Evolutionary conservation across 1,284 basidiomycete genomes (phyloP).

Genomic region (Phellopilus nigrolimitatus): DNA sequence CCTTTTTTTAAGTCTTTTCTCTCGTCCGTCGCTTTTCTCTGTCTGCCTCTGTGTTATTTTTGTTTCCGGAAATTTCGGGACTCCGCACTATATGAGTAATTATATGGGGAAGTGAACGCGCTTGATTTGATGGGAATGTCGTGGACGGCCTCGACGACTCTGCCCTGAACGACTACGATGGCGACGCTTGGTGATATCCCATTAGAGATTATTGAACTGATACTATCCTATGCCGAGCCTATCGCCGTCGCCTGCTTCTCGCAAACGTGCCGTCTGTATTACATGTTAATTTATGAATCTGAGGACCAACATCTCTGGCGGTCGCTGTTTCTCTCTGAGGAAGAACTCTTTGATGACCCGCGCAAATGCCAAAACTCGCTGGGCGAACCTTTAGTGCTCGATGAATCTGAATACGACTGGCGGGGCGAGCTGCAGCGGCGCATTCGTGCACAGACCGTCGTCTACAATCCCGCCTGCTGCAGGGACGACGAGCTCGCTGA

Average conservation of each 20-base stretch:
- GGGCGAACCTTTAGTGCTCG: constrained; percentile 31
- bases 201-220: constrained; percentile 5
- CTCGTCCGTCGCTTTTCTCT: not conserved
- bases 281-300: constrained; percentile 41
- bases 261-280: constrained; percentile 34
- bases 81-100: too few relatives aligned
- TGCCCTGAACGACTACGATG: not conserved
- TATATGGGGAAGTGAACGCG: too few relatives aligned
- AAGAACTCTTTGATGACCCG: constrained; percentile 43
- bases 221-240: constrained; percentile 2
- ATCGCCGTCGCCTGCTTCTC: constrained; percentile 1
- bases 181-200: constrained; percentile 1
- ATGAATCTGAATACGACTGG: constrained; percentile 42
- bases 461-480: constrained; percentile 32
- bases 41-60: not conserved
- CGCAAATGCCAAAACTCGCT: constrained; percentile 39
- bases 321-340: constrained; percentile 44
- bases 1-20: too few relatives aligned
- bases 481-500: constrained; percentile 35
- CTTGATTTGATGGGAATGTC: too few relatives aligned
- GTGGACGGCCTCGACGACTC: too few relatives aligned
- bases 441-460: constrained; percentile 43
- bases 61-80: too few relatives aligned
- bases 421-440: constrained; percentile 45
- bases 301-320: constrained; percentile 53